Conservation (phyloP, 306 rosid genomes). For the Spatholobus suberectus region DNA sequence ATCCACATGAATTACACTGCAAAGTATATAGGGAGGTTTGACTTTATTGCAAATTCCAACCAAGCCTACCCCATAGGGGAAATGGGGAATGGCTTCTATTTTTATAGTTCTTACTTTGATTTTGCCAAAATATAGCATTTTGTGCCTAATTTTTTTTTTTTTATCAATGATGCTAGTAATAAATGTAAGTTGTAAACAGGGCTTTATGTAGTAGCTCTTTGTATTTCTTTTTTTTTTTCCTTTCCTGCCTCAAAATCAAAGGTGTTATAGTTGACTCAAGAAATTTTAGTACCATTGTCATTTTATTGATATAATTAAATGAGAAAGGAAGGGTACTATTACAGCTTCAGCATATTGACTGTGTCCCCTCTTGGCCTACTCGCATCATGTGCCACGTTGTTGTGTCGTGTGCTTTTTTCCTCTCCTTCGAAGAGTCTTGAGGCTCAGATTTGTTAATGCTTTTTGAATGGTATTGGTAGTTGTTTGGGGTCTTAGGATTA, state of each 20-base stretch:
- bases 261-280: background rate
- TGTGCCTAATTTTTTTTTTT: conserved; percentile 20
- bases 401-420: background rate
- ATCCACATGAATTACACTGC: conserved; percentile 41
- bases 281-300: conserved; percentile 5
- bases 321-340: background rate
- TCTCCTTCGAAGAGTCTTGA: background rate
- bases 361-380: conserved; percentile 9
- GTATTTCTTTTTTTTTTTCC: background rate
- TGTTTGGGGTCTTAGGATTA: conserved; percentile 12
- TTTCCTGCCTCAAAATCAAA: background rate
- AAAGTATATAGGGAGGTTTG: background rate
- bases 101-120: conserved; percentile 12
- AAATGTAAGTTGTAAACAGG: conserved; percentile 12
- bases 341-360: background rate
- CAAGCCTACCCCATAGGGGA: background rate
- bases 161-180: conserved; percentile 14
- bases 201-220: background rate
- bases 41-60: background rate
- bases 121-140: conserved; percentile 14
- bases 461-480: conserved; percentile 7
- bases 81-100: conserved; percentile 3
- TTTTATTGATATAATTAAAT: conserved; percentile 9
- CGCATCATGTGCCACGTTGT: background rate
- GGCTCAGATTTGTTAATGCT: background rate